Evolutionary conservation across 2,329 filamentous ascomycete genomes (phyloP).

Genomic region (Botrytis aclada): DNA sequence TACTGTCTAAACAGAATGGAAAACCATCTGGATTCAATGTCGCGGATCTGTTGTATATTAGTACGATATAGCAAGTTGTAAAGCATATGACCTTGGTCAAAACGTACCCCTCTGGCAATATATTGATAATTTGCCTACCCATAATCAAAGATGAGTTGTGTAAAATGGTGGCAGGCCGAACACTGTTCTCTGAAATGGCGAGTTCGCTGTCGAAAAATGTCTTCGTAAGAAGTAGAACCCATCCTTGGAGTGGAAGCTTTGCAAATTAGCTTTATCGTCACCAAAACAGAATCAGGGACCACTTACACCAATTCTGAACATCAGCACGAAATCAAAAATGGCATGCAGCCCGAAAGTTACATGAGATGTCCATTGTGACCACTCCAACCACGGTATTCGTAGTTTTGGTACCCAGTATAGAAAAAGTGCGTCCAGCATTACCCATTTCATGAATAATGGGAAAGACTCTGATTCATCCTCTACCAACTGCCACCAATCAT

Average conservation of each 20-base stretch:
- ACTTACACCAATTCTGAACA: slow-evolving; percentile 82
- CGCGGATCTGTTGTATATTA: slow-evolving; percentile 59
- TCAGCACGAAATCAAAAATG: slow-evolving; percentile 76
- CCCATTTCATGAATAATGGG: slow-evolving; percentile 91
- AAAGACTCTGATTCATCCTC: slow-evolving; percentile 85
- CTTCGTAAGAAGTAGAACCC: slow-evolving; percentile 70
- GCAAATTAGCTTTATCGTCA: slow-evolving; percentile 21
- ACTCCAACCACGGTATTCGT: slow-evolving; percentile 94
- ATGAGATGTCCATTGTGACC: slow-evolving; percentile 64
- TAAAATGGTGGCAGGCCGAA: slow-evolving; percentile 82
- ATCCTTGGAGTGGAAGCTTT: slow-evolving; percentile 70
- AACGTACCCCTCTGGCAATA: slow-evolving; percentile 81
- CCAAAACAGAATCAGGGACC: neutral
- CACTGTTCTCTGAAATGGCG: slow-evolving; percentile 87
- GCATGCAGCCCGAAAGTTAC: slow-evolving; percentile 70
- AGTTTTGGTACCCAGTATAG: slow-evolving; percentile 83
- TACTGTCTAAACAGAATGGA: slow-evolving; percentile 76
- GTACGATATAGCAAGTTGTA: neutral
- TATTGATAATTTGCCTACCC: slow-evolving; percentile 96
- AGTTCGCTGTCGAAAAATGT: slow-evolving; percentile 89
- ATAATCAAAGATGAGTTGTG: slow-evolving; percentile 92
- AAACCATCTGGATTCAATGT: slow-evolving; percentile 76
- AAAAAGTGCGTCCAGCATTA: slow-evolving; percentile 78
- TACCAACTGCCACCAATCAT: slow-evolving; percentile 76
- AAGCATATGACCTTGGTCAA: neutral